A percentile compares a stretch with the other conserved stretches of the same genome.
These are phyloP conservation scores for Abrus pulchellus DNA, from an alignment of 306 rosid species.

Conservation along the genomic window DNA sequence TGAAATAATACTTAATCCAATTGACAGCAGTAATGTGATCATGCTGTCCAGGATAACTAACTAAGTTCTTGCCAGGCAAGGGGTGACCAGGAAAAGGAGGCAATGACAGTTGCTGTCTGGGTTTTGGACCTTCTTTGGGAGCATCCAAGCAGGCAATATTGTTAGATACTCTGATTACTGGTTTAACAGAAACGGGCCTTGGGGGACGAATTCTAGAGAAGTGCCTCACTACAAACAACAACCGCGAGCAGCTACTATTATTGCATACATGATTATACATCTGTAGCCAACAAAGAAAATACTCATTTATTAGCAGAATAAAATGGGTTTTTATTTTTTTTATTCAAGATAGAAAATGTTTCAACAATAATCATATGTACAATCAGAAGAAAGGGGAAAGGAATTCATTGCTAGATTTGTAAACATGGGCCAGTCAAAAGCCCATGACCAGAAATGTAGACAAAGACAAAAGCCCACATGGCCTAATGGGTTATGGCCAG, in stretches of 20 bases:
- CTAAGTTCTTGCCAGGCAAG: slow-evolving; percentile 66
- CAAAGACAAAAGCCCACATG: not conserved
- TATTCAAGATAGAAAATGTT: not conserved
- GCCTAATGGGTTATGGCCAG: not conserved
- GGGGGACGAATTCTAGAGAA: slow-evolving; percentile 77
- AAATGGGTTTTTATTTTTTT: not conserved
- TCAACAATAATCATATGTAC: not conserved
- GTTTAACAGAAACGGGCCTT: slow-evolving; percentile 58
- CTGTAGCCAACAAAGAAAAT: slow-evolving; percentile 30
- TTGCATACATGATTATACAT: slow-evolving; percentile 45
- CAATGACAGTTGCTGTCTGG: slow-evolving; percentile 82
- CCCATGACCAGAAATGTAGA: not conserved
- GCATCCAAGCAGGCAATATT: slow-evolving; percentile 74
- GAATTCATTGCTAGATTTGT: too few species aligned
- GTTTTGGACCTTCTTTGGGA: slow-evolving; percentile 82
- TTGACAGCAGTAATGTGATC: slow-evolving; percentile 75
- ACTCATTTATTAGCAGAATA: slow-evolving; percentile 3
- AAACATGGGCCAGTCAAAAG: not conserved
- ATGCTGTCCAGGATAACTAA: slow-evolving; percentile 43
- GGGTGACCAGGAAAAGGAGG: slow-evolving; percentile 81
- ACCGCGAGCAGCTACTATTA: slow-evolving; percentile 36
- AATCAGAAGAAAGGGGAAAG: not conserved
- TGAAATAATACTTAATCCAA: slow-evolving; percentile 89
- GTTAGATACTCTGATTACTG: slow-evolving; percentile 81
- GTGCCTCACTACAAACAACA: slow-evolving; percentile 40